Percentiles rank a stretch among this genome's conserved stretches.
These are phyloP conservation scores for Pascua sp. DNA, from an alignment of 1,284 basidiomycete species.

Conservation along the genomic window DNA sequence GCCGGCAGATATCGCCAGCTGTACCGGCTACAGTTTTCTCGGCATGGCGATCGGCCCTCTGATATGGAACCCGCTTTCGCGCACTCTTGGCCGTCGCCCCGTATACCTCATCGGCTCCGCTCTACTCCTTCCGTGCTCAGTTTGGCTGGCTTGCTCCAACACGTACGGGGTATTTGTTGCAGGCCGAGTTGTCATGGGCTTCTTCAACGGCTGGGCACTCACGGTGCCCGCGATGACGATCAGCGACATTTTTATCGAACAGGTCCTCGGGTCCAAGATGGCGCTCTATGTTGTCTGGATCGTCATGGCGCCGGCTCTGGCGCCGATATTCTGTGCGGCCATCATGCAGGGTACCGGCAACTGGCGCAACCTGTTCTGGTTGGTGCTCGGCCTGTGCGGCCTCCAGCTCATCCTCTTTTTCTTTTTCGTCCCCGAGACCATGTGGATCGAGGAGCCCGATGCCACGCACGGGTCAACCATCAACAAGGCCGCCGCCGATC, in stretches of 20 bases:
- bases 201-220: conserved; percentile 28
- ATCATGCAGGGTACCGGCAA: conserved; percentile 27
- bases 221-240: conserved; percentile 34
- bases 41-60: conserved; percentile 46
- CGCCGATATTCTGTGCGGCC: conserved; percentile 42
- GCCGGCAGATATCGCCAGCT: conserved; percentile 39
- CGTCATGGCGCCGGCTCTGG: conserved; percentile 37
- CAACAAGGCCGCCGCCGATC: background rate
- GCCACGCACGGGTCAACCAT: no score
- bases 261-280: conserved; percentile 43
- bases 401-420: conserved; percentile 17
- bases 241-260: conserved; percentile 31
- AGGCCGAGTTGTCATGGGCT: conserved; percentile 30
- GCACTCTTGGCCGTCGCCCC: conserved; percentile 44
- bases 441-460: conserved; percentile 21
- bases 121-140: conserved; percentile 40
- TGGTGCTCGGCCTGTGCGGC: conserved; percentile 34
- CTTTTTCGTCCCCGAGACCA: conserved; percentile 45
- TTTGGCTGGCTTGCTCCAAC: conserved; percentile 40
- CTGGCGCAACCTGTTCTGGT: conserved; percentile 42
- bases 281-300: conserved; percentile 34
- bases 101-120: conserved; percentile 42
- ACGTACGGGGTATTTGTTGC: conserved; percentile 25
- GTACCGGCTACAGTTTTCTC: conserved; percentile 44
- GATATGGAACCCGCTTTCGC: conserved; percentile 33